Evolutionary conservation across 1,284 basidiomycete species (phyloP).

Genomic region (Mycocalia duriaeana): DNA sequence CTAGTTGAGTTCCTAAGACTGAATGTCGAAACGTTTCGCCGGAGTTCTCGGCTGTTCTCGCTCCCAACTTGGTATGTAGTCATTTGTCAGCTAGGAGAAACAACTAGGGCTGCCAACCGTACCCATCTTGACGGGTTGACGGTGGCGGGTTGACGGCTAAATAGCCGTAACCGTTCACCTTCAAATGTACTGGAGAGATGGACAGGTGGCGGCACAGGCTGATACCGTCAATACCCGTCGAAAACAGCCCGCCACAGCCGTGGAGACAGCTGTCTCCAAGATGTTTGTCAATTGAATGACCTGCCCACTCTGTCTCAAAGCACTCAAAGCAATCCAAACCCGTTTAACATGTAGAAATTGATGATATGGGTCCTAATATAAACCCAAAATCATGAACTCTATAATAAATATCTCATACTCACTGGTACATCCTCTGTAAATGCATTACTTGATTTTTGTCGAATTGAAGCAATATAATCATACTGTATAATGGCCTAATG

Average conservation of each 20-base stretch:
- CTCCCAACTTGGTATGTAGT: no score
- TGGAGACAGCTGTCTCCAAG: slow-evolving; percentile 3
- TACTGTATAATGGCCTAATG: no score
- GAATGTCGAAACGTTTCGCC: no score
- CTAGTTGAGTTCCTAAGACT: no score
- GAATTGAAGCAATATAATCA: background rate
- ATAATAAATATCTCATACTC: background rate
- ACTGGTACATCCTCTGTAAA: background rate
- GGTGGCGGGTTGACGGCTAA: background rate
- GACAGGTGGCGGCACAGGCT: background rate
- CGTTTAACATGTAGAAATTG: slow-evolving; percentile 10
- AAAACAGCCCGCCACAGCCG: background rate
- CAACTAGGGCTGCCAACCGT: background rate
- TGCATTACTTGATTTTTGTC: background rate
- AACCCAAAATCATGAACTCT: background rate
- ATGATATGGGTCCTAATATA: slow-evolving; percentile 7
- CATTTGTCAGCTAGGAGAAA: no score
- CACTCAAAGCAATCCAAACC: slow-evolving; percentile 8
- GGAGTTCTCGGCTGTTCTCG: no score
- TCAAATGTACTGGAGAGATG: background rate
- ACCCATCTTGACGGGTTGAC: background rate
- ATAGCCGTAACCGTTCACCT: background rate
- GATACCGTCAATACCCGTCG: background rate
- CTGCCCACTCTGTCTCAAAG: slow-evolving; percentile 9
- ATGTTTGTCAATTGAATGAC: slow-evolving; percentile 11